These are phyloP conservation scores for Simplicillium aogashimaense DNA, from an alignment of 2,329 filamentous ascomycete genomes.

Conservation along the genomic window DNA sequence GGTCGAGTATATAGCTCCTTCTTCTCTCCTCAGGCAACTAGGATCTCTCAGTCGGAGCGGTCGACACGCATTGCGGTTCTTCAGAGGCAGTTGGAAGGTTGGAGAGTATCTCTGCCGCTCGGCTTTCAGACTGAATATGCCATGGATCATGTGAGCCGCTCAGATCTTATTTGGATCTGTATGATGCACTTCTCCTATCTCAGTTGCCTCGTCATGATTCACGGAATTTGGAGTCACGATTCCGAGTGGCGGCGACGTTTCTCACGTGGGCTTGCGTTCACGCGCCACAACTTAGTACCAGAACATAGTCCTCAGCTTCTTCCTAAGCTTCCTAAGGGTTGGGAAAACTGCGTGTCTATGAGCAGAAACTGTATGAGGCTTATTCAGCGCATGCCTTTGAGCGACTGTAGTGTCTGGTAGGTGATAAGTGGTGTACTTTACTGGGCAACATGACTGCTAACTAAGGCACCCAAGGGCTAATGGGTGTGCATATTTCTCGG, in stretches of 20 bases:
- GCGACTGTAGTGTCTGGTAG: background rate
- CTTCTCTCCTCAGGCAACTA: background rate
- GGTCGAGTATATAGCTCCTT: background rate
- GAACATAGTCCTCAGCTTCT: background rate
- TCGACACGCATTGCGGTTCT: background rate
- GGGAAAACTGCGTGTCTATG: background rate
- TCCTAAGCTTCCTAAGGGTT: background rate
- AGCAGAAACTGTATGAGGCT: constrained; percentile 1
- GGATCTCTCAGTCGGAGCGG: background rate
- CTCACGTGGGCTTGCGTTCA: background rate
- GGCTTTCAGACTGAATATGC: background rate
- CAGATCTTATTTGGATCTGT: background rate
- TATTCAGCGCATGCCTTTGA: background rate
- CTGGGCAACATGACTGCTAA: background rate
- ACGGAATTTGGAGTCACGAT: background rate
- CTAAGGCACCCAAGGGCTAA: background rate
- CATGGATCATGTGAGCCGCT: background rate
- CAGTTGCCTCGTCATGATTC: background rate
- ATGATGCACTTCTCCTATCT: background rate
- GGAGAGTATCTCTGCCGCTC: background rate
- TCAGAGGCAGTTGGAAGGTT: background rate
- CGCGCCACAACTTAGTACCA: background rate
- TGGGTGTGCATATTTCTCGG: background rate
- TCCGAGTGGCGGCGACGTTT: background rate
- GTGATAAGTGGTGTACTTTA: background rate